Evolutionary conservation across 345 rosid species (phyloP).

Genomic region (rapeseed (Brassica napus)): DNA sequence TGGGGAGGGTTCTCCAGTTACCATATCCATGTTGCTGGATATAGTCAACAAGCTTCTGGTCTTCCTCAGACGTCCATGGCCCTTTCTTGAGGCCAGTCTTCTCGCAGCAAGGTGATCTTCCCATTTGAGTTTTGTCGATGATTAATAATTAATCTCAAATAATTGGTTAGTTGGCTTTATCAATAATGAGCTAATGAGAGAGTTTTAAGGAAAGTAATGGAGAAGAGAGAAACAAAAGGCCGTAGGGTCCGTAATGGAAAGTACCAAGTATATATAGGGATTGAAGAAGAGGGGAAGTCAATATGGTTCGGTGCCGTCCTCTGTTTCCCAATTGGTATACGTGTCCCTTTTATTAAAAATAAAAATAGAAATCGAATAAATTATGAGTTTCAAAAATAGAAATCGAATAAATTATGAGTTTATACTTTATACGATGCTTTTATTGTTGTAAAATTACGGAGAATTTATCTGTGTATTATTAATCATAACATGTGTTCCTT

Average conservation of each 20-base stretch:
- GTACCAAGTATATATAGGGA: conserved; percentile 51
- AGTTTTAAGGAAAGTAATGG: background rate
- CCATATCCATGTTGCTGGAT: conserved; percentile 80
- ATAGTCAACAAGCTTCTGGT: conserved; percentile 63
- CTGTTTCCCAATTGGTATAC: conserved; percentile 45
- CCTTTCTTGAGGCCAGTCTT: conserved; percentile 80
- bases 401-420: background rate
- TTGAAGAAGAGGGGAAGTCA: conserved; percentile 49
- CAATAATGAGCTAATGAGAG: background rate
- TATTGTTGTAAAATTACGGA: background rate
- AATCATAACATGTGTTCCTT: no score
- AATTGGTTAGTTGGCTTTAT: background rate
- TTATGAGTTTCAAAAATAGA: background rate
- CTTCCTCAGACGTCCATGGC: conserved; percentile 92
- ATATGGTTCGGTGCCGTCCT: conserved; percentile 93
- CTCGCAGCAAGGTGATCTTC: conserved; percentile 83
- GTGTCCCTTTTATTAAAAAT: conserved; percentile 48
- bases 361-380: background rate
- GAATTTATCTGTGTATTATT: no score
- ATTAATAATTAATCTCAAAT: background rate
- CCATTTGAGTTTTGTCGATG: conserved; percentile 46
- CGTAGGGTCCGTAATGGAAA: conserved; percentile 42
- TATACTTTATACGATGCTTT: background rate
- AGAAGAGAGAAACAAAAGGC: conserved; percentile 33
- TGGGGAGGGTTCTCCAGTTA: conserved; percentile 86